Base-by-base conservation (phyloP, 257 asterid genomes). In the Cinchona pubescens region DNA sequence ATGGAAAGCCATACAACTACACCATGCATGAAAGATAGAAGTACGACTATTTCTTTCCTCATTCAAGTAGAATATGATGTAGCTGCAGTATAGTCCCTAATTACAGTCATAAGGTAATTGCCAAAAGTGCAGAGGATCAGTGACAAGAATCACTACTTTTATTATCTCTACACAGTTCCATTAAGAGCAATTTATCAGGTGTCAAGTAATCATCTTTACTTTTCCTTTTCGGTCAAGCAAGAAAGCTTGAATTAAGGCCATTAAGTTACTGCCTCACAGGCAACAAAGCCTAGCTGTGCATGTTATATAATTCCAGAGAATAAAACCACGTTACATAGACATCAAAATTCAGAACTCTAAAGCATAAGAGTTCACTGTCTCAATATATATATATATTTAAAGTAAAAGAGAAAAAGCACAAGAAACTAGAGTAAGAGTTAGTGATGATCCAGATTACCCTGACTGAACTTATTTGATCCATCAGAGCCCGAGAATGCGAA, bases 401-500 rank as follows among this genome's bases (percentile, higher is more conserved):
- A 7, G 16, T 8, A 38, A 62, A 16, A 37, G 40, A 29, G 30
- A 18, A 67, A 11, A 73, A 25, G 8, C 29, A 38, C 16, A 64
- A 15, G 71, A 62, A 42, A 61, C 35, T 19, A 62, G 49, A 34
- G 53, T 45, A 38, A 21, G 9, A 48, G 40, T 34, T 34, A 70
- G 42, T 10, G 59, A 18, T 71, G 62, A 21, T 23, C 34, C 3
- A 64, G n/a, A 27, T 59, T 73, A 92, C 99, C 96, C 82, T 87
- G 45, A 86, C 77, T 19, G 89, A 70, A 73, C 78, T 86, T 79
- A 94, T 79, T 59, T 82, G 87, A 85, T 84, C 86, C 83, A 73
- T 74, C 9, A 92, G 45, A 70, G 98, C 92, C 69, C 86, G 96
- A 70, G 98, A 89, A 58, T 75, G 90, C 55, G 88, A 86, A 83